Base-by-base conservation (phyloP, 176 grass and related monocot genomes). In the Bonia amplexicaulis region DNA sequence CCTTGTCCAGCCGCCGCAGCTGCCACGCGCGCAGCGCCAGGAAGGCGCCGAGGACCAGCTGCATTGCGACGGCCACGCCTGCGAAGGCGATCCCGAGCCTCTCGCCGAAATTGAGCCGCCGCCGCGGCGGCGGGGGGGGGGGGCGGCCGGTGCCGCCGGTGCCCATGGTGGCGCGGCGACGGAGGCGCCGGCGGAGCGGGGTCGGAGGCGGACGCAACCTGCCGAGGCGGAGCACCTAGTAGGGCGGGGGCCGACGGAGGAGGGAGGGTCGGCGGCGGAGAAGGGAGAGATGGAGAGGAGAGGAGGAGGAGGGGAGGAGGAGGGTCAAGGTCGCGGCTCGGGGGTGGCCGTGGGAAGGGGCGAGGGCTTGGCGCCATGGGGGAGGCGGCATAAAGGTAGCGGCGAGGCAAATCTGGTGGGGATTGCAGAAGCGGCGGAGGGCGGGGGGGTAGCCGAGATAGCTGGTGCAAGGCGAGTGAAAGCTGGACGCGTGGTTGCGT, bases 21-120 rank as follows among this genome's bases (percentile, higher is more conserved):
- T 82, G 82, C 27, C 71, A 69, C 67, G 67, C 49, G 59, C 79
- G 84, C 68, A 59, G 48, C 27, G 31, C 75, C 40, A 87, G 74
- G 68, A 74, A 54, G 58, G 80, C 84, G 29, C 3, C 89, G 29
- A 90, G 17, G 27, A 14, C 49, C 29, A 69, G 41, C 74, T 90
- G 89, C 80, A 90, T 69, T 66, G 74, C 80, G 12, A 33, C 51
- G 39, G 84, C 89, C n/a, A 87, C 69, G 42, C 68, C 85, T 19
- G 89, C 85, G 76, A 91, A 69, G n/a, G 85, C 85, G 85, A 91
- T 87, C 75, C 89, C 85, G 61, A 91, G 80, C 69, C 63, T 48
- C 89, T 91, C 89, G 12, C 89, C 89, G 69, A 87, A 84, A 80
- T 91, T 91, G 81, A 91, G 85, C 80, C 76, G 49, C 35, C 17